Conservation (phyloP, 129 eudicot species). For the Sambucus nigra region DNA sequence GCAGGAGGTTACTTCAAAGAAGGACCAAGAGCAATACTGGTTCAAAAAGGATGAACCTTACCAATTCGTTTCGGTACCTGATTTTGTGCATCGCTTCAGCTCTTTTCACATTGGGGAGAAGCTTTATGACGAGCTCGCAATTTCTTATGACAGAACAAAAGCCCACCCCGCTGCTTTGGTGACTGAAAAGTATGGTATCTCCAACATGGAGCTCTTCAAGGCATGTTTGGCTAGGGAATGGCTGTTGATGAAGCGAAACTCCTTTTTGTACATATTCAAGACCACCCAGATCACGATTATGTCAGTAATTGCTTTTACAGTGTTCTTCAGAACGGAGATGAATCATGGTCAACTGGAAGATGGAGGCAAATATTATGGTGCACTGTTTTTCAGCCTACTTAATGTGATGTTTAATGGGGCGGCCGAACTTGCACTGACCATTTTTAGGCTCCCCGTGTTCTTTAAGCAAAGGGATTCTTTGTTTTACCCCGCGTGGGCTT, state of each 20-base stretch:
- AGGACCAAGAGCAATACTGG: slow-evolving; percentile 69
- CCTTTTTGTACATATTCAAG: slow-evolving; percentile 54
- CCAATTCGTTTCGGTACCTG: slow-evolving; percentile 25
- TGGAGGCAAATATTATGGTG: slow-evolving; percentile 48
- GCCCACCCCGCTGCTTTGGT: slow-evolving; percentile 50
- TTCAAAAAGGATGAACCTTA: slow-evolving; percentile 32
- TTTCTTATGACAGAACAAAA: slow-evolving; percentile 35
- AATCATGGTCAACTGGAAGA: slow-evolving; percentile 24
- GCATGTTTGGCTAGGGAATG: slow-evolving; percentile 54
- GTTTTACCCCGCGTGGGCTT: slow-evolving; percentile 68
- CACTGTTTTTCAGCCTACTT: slow-evolving; percentile 47
- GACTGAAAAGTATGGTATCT: slow-evolving; percentile 49
- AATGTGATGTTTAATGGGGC: slow-evolving; percentile 58
- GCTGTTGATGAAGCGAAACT: slow-evolving; percentile 47
- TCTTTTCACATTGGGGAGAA: slow-evolving; percentile 29
- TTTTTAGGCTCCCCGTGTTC: slow-evolving; percentile 51
- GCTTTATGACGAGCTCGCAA: slow-evolving; percentile 16
- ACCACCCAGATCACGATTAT: slow-evolving; percentile 46
- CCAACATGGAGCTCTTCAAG: slow-evolving; percentile 42
- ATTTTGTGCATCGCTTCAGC: slow-evolving; percentile 26
- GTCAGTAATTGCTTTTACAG: slow-evolving; percentile 39
- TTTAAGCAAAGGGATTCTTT: slow-evolving; percentile 50
- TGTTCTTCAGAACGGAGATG: slow-evolving; percentile 54
- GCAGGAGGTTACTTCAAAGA: slow-evolving; percentile 53
- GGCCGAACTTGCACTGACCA: slow-evolving; percentile 47